A percentile compares a stretch with the other conserved stretches of the same genome.
Conservation (phyloP, 805 yeast genomes). For the Kuraishia borneana region DNA sequence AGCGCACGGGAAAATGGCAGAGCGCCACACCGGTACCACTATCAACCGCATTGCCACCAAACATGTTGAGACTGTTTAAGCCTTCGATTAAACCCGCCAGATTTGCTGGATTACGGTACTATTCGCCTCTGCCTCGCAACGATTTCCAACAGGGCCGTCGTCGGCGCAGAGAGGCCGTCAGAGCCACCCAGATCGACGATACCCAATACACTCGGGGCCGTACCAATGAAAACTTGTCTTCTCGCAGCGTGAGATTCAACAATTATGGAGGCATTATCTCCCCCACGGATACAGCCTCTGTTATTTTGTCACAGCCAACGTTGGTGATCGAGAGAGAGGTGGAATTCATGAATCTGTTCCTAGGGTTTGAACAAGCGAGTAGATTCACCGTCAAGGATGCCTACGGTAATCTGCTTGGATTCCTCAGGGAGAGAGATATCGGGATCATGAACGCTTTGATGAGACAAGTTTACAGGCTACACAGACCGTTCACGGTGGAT, state of each 20-base stretch:
- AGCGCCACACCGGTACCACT: too few species aligned
- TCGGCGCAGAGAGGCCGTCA: not conserved
- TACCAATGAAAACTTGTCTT: too few species aligned
- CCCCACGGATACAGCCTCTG: slow-evolving; percentile 46
- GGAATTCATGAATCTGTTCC: slow-evolving; percentile 75
- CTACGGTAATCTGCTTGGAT: slow-evolving; percentile 66
- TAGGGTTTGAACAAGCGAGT: slow-evolving; percentile 91
- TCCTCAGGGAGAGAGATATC: slow-evolving; percentile 70
- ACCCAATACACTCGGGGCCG: not conserved
- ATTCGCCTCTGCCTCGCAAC: not conserved
- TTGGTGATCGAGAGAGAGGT: slow-evolving; percentile 79
- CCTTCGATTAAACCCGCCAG: too few species aligned
- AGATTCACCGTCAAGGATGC: slow-evolving; percentile 64
- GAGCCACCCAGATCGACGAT: not conserved
- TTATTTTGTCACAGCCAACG: slow-evolving; percentile 67
- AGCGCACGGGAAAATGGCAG: too few species aligned
- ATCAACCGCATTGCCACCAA: too few species aligned
- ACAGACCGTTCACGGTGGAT: slow-evolving; percentile 76
- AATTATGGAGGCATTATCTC: slow-evolving; percentile 34
- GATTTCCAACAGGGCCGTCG: not conserved
- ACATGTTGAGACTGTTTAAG: too few species aligned
- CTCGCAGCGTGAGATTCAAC: not conserved
- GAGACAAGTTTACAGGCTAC: slow-evolving; percentile 75
- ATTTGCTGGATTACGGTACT: too few species aligned
- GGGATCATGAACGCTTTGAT: slow-evolving; percentile 59